Conservation (phyloP, 345 rosid species). For the Aethionema arabicum region DNA sequence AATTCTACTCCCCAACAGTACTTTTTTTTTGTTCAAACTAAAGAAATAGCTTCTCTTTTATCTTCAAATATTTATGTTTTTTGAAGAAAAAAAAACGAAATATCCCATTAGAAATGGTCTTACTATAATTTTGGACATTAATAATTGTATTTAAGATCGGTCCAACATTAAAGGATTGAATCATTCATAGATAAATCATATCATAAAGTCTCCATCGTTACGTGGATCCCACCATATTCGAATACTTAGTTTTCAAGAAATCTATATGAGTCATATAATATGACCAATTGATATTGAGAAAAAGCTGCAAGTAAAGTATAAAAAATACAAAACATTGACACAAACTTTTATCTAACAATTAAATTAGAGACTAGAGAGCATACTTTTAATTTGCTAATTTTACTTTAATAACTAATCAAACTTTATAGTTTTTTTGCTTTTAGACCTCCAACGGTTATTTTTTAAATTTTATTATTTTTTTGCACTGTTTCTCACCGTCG, state of each 20-base stretch:
- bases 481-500: neutral
- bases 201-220: neutral
- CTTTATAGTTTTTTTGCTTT: no score
- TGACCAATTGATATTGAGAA: neutral
- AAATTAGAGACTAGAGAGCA: neutral
- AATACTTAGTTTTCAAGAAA: slow-evolving; percentile 18
- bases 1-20: no score
- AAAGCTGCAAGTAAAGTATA: neutral
- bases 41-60: no score
- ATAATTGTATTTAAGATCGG: no score
- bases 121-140: no score
- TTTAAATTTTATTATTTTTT: neutral
- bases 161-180: no score
- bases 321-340: neutral
- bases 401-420: no score
- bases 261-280: neutral
- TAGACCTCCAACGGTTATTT: slow-evolving; percentile 16
- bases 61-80: no score
- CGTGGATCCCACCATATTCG: neutral
- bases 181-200: no score
- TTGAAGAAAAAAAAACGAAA: no score
- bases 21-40: no score
- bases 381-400: neutral
- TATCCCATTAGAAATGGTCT: no score
- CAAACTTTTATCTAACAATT: neutral